These are phyloP conservation scores for Diaporthe helianthi DNA, from an alignment of 2,329 filamentous ascomycete species.

Conservation along the genomic window DNA sequence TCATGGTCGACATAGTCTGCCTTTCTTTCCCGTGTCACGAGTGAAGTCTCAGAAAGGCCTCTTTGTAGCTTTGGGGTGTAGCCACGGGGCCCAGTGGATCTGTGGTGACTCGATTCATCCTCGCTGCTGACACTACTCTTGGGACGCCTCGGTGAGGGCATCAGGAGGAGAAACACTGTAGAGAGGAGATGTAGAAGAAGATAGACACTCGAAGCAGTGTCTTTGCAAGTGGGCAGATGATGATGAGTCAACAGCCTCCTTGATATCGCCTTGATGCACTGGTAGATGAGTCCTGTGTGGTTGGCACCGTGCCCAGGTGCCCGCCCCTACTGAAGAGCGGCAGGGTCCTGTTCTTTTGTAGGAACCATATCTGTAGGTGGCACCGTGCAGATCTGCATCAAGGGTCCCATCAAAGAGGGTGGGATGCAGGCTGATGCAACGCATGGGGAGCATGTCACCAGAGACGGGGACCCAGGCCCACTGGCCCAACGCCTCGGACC, in stretches of 20 bases:
- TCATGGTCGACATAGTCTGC: conserved; percentile 8
- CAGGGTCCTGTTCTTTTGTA: conserved; percentile 29
- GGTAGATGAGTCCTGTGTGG: not conserved
- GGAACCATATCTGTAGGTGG: not conserved
- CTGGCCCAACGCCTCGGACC: not conserved
- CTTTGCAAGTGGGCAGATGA: not conserved
- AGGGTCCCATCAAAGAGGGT: conserved; percentile 1
- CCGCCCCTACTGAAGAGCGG: not conserved
- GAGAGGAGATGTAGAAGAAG: not conserved
- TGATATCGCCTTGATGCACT: not conserved
- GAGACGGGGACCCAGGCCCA: too few species aligned
- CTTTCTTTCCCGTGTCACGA: conserved; percentile 24
- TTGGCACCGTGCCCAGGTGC: not conserved
- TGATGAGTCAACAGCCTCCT: not conserved
- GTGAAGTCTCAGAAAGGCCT: conserved; percentile 25
- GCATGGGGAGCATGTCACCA: not conserved
- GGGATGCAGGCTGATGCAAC: conserved; percentile 25
- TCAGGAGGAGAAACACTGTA: not conserved
- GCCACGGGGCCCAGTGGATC: conserved; percentile 24
- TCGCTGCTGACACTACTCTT: conserved; percentile 29
- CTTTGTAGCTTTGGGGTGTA: conserved; percentile 22
- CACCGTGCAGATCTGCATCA: conserved; percentile 15
- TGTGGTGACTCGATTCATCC: conserved; percentile 7
- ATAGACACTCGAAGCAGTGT: not conserved
- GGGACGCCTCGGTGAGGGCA: conserved; percentile 29